Evolutionary conservation across 805 yeast species (phyloP).

Genomic region (Nakazawaea populi): DNA sequence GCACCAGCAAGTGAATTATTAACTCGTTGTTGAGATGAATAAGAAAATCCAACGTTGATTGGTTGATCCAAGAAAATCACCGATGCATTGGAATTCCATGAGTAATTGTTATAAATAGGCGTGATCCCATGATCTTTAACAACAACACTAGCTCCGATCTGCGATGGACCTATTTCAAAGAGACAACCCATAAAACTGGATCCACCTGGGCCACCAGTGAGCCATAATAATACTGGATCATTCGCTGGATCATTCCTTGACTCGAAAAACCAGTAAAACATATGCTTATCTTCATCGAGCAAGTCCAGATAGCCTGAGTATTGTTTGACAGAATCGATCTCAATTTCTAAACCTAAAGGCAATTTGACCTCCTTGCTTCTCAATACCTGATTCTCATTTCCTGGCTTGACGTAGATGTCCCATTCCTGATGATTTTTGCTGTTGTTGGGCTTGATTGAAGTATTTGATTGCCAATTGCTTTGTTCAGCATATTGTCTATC

Average conservation of each 20-base stretch:
- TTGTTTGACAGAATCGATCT: conserved; percentile 66
- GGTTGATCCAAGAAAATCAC: conserved; percentile 88
- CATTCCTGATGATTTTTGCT: too few relatives aligned
- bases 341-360: conserved; percentile 21
- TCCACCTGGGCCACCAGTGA: conserved; percentile 95
- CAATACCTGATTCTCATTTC: not conserved
- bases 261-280: conserved; percentile 79
- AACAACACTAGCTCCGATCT: conserved; percentile 27
- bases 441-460: too few relatives aligned
- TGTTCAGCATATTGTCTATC: too few relatives aligned
- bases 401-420: too few relatives aligned
- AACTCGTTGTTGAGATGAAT: conserved; percentile 54
- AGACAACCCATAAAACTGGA: conserved; percentile 81
- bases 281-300: conserved; percentile 78
- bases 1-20: conserved; percentile 52
- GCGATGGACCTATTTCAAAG: conserved; percentile 81
- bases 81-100: conserved; percentile 84
- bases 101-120: conserved; percentile 64
- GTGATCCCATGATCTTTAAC: conserved; percentile 40
- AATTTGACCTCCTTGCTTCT: not conserved
- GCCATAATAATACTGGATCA: conserved; percentile 84
- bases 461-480: too few relatives aligned
- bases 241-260: conserved; percentile 78
- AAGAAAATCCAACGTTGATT: conserved; percentile 75
- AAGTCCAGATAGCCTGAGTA: conserved; percentile 83